Conservation (phyloP, 106 monocot species). For the Vanilla planifolia region DNA sequence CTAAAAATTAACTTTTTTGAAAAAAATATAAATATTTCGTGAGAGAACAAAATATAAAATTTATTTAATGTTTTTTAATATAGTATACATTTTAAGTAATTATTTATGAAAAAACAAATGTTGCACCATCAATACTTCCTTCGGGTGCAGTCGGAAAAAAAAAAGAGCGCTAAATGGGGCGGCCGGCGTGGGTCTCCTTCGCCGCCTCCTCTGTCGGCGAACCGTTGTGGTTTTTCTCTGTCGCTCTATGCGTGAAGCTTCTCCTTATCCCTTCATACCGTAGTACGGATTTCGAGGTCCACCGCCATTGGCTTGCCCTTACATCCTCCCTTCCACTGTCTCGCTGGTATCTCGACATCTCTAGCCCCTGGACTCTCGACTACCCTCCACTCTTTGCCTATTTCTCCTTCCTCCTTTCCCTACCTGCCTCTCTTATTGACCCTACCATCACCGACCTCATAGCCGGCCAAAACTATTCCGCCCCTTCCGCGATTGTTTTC, state of each 20-base stretch:
- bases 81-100: no score
- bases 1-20: no score
- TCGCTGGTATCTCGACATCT: slow-evolving; percentile 71
- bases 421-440: slow-evolving; percentile 42
- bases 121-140: no score
- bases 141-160: no score
- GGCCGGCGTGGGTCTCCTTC: neutral
- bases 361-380: slow-evolving; percentile 81
- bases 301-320: slow-evolving; percentile 89
- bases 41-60: no score
- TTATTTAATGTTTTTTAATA: no score
- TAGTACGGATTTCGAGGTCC: slow-evolving; percentile 88
- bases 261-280: slow-evolving; percentile 71
- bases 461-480: slow-evolving; percentile 6
- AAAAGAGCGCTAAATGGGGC: no score
- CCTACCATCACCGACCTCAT: slow-evolving; percentile 33
- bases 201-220: slow-evolving; percentile 7
- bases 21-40: no score
- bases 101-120: no score
- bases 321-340: slow-evolving; percentile 69
- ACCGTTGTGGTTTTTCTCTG: slow-evolving; percentile 30
- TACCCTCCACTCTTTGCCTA: slow-evolving; percentile 96
- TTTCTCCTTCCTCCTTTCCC: slow-evolving; percentile 73
- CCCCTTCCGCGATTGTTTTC: slow-evolving; percentile 47
- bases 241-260: slow-evolving; percentile 64